These are phyloP conservation scores for Dryadomyces quercivorus DNA, from an alignment of 2,329 filamentous ascomycete genomes.

Conservation along the genomic window DNA sequence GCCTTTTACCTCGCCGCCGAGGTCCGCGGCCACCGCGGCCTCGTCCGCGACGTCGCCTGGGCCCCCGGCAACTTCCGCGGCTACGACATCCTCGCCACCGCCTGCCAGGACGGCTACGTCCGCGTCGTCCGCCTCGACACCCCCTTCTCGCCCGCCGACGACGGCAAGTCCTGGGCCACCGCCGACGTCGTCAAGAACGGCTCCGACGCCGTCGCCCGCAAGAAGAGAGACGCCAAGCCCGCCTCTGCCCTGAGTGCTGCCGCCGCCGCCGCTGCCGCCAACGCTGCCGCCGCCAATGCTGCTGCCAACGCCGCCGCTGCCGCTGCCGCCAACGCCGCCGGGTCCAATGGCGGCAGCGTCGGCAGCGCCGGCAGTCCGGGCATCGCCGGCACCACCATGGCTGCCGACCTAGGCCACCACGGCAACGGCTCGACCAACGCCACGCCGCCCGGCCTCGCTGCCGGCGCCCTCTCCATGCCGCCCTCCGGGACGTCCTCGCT, in stretches of 20 bases:
- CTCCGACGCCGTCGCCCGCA: slow-evolving; percentile 20
- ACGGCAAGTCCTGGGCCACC: slow-evolving; percentile 37
- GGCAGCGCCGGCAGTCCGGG: not conserved
- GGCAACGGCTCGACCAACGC: not conserved
- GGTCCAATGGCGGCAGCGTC: not conserved
- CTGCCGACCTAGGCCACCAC: not conserved
- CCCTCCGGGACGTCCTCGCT: not conserved
- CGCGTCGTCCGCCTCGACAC: slow-evolving; percentile 77
- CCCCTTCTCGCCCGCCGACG: slow-evolving; percentile 30
- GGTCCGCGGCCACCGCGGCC: slow-evolving; percentile 57
- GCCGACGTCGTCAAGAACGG: slow-evolving; percentile 32
- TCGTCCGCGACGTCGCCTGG: slow-evolving; percentile 86
- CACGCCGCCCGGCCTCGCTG: not conserved
- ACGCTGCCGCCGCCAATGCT: not conserved
- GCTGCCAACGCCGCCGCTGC: not conserved
- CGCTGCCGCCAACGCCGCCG: not conserved
- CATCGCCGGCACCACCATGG: not conserved
- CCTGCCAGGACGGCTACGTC: slow-evolving; percentile 82
- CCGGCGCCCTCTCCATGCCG: not conserved
- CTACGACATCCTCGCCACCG: slow-evolving; percentile 82
- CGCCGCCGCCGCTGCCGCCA: not conserved
- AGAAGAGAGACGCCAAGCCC: not conserved
- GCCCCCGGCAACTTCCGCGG: slow-evolving; percentile 82
- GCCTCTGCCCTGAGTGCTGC: not conserved
- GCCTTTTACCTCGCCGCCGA: slow-evolving; percentile 79